These are phyloP conservation scores for Solanum tarapatanum DNA, from an alignment of 257 asterid genomes.

Conservation along the genomic window DNA sequence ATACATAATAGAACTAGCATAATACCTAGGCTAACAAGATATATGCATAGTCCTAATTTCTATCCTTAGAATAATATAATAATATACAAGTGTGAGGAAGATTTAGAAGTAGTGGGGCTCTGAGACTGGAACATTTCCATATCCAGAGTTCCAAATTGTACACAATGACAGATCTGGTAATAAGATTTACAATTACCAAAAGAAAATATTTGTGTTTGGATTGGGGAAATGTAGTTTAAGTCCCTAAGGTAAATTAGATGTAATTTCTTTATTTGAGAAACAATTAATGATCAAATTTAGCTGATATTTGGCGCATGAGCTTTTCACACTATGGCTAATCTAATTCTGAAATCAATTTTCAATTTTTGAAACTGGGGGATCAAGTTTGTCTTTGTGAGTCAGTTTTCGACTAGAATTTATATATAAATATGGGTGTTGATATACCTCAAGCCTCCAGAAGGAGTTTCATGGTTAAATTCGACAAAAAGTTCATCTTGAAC, in stretches of 20 bases:
- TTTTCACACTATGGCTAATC: neutral
- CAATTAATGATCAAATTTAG: neutral
- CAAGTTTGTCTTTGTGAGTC: neutral
- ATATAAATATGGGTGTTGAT: neutral
- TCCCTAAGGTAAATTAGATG: neutral
- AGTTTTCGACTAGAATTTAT: neutral
- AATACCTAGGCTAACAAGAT: neutral
- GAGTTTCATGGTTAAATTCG: neutral
- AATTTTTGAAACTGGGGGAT: neutral
- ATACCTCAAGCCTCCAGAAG: neutral
- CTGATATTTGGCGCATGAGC: neutral
- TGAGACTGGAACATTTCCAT: neutral
- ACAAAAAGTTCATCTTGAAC: neutral
- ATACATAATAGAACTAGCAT: neutral
- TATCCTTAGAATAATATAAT: no score
- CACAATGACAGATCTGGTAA: neutral
- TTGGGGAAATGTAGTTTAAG: neutral
- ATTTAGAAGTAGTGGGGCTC: no score
- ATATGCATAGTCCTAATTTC: no score
- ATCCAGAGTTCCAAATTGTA: neutral
- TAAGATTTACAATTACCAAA: neutral
- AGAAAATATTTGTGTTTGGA: neutral
- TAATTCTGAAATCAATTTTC: neutral
- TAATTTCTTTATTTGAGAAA: neutral
- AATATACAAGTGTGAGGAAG: neutral